Evolutionary conservation across 176 grass and related monocot genomes (phyloP), one percentile per base, ranked within the genome.

Genomic region (Phyllostachys edulis): DNA sequence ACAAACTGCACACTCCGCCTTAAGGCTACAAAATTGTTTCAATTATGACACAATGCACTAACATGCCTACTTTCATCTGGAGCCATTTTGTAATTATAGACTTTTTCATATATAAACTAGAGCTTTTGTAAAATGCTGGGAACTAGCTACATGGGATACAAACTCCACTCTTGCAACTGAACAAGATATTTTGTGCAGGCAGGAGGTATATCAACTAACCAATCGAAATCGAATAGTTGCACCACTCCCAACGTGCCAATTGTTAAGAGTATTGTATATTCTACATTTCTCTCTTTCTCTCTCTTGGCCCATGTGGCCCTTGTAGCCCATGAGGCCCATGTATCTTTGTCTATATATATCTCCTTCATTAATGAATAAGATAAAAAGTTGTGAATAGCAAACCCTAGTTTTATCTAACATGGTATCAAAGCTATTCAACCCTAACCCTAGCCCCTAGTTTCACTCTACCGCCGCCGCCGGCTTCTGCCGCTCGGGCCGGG

Each of bases 211-310:
- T 72, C 78, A 71, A 84, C 44, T 56, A 46, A 27, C 23, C 41
- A 90, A 46, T 76, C n/a, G 7, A 80, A 90, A 46, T 76, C n/a
- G 7, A 80, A 67, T 26, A 7, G 34, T 23, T 26, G 49, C 12
- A 62, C 15, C 36, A 55, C 82, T 82, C 3, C 46, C 5, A 71
- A 18, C 40, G 42, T 51, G 24, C 34, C 85, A n/a, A n/a, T n/a
- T n/a, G n/a, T n/a, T n/a, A n/a, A n/a, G n/a, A n/a, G n/a, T n/a
- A n/a, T n/a, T n/a, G n/a, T n/a, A n/a, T n/a, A n/a, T n/a, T n/a
- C n/a, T n/a, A n/a, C n/a, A n/a, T n/a, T n/a, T n/a, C n/a, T n/a
- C n/a, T n/a, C n/a, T n/a, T n/a, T n/a, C n/a, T n/a, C n/a, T n/a
- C n/a, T n/a, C n/a, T n/a, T n/a, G n/a, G n/a, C n/a, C n/a, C n/a